Evolutionary conservation across 805 yeast genomes (phyloP).

Genomic region (Torulaspora franciscae): DNA sequence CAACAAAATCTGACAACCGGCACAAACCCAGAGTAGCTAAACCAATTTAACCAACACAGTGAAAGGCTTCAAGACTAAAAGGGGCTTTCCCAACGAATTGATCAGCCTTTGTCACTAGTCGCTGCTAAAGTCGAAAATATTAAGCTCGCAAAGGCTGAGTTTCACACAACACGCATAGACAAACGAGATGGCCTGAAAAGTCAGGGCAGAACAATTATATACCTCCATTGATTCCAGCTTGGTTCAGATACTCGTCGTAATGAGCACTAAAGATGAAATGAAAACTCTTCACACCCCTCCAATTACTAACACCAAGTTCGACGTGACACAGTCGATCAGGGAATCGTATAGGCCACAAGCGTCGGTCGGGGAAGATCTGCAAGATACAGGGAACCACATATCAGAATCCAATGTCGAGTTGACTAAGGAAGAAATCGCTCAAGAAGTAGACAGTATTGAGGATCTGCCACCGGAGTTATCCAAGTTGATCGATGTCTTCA

Average conservation of each 20-base stretch:
- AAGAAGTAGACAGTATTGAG: conserved; percentile 15
- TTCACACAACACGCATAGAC: conserved; percentile 4
- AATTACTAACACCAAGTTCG: conserved; percentile 27
- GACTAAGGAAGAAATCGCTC: conserved; percentile 26
- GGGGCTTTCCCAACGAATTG: background rate
- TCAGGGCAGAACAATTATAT: background rate
- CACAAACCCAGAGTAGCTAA: background rate
- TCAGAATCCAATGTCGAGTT: conserved; percentile 13
- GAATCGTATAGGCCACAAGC: conserved; percentile 24
- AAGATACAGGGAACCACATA: conserved; percentile 9
- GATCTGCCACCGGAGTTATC: conserved; percentile 29
- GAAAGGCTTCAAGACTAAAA: background rate
- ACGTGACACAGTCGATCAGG: conserved; percentile 24
- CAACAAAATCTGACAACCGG: background rate
- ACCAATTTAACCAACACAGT: background rate
- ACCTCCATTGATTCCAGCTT: background rate
- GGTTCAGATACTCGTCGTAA: background rate
- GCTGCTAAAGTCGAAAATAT: background rate
- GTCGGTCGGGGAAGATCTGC: conserved; percentile 9
- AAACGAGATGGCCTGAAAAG: conserved; percentile 6
- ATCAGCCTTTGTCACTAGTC: background rate
- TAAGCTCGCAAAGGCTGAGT: background rate
- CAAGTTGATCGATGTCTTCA: conserved; percentile 27
- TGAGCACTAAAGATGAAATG: conserved; percentile 9
- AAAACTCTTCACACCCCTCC: conserved; percentile 32